A percentile compares a stretch with the other conserved stretches of the same genome.
These are phyloP conservation scores for Debaryomycetaceae sp. DNA, from an alignment of 1,139 yeast species.

Conservation along the genomic window DNA sequence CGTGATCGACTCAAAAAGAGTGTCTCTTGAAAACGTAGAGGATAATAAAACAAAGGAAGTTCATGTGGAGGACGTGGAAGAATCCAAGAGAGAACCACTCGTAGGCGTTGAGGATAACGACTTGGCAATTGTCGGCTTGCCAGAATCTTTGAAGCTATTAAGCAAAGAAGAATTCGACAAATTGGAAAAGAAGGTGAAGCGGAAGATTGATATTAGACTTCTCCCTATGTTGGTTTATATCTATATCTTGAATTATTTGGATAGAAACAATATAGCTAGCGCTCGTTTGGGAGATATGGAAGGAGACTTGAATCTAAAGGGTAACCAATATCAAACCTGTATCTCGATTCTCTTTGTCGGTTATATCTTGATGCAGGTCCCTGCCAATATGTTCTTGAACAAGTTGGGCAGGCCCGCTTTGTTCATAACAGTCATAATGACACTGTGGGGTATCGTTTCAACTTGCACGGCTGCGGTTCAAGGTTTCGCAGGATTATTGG, in stretches of 20 bases:
- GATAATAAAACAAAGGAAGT: background rate
- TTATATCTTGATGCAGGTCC: slow-evolving; percentile 58
- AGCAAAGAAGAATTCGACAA: slow-evolving; percentile 33
- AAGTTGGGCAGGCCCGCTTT: slow-evolving; percentile 49
- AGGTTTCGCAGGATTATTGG: slow-evolving; percentile 29
- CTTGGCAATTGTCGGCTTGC: slow-evolving; percentile 12
- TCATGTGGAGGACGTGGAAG: slow-evolving; percentile 1
- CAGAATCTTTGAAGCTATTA: slow-evolving; percentile 31
- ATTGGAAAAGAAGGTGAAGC: slow-evolving; percentile 36
- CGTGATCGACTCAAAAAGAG: too few relatives aligned
- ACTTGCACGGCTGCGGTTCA: slow-evolving; percentile 35
- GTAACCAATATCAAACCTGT: slow-evolving; percentile 52
- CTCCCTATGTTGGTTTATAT: slow-evolving; percentile 54
- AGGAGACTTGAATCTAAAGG: slow-evolving; percentile 45
- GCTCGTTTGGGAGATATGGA: slow-evolving; percentile 59
- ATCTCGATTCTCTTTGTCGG: slow-evolving; percentile 60
- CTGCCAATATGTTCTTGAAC: slow-evolving; percentile 48
- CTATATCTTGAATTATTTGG: slow-evolving; percentile 53
- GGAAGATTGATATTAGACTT: slow-evolving; percentile 50
- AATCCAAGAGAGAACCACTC: background rate
- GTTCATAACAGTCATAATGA: slow-evolving; percentile 50
- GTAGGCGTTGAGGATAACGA: background rate
- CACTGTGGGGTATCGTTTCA: slow-evolving; percentile 51
- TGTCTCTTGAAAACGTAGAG: background rate
- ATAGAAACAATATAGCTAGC: slow-evolving; percentile 59